These are phyloP conservation scores for Neurospora sp. DNA, from an alignment of 2,329 filamentous ascomycete genomes.

Conservation along the genomic window DNA sequence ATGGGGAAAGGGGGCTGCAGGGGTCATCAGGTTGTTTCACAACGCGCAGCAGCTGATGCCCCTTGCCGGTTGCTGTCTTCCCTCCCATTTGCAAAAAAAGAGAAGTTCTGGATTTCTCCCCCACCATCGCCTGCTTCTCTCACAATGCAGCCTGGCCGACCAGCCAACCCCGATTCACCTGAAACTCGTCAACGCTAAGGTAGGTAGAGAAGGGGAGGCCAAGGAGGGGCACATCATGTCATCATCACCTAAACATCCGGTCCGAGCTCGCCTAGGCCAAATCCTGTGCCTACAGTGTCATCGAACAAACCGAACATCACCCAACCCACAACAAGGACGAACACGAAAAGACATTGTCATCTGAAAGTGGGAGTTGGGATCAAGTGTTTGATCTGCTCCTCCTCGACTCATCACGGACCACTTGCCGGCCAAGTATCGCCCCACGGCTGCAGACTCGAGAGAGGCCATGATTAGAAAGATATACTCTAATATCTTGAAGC, in stretches of 20 bases:
- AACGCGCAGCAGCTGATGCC: slow-evolving; percentile 1
- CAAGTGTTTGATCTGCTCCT: not conserved
- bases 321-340: not conserved
- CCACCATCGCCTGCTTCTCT: not conserved
- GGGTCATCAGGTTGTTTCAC: slow-evolving; percentile 11
- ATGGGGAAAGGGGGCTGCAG: slow-evolving; percentile 7
- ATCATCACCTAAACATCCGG: slow-evolving; percentile 4
- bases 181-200: slow-evolving; percentile 18
- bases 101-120: not conserved
- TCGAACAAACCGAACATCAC: not conserved
- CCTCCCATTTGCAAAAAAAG: slow-evolving; percentile 5
- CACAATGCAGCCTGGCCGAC: slow-evolving; percentile 2
- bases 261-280: not conserved
- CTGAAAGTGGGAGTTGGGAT: not conserved
- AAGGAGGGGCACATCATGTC: slow-evolving; percentile 4
- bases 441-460: not conserved
- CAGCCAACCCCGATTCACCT: slow-evolving; percentile 14
- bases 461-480: not conserved
- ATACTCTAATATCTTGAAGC: not conserved
- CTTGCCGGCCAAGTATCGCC: not conserved
- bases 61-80: slow-evolving; percentile 6
- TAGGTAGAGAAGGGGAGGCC: not conserved
- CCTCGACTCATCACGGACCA: not conserved
- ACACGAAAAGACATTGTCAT: not conserved
- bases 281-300: not conserved